Percentiles rank a stretch among this genome's conserved stretches.
Conservation (phyloP, 345 rosid genomes). For the sweet orange (Citrus sinensis) region DVS_A1.0 CM039164.1:28989501-28990000, state of each 20-base stretch:
- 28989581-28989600: too few species aligned
- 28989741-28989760: slow-evolving; percentile 16
- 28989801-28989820: background rate
- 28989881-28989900: too few species aligned
- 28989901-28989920: background rate
- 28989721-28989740: slow-evolving; percentile 55
- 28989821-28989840: background rate
- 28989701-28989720: slow-evolving; percentile 56
- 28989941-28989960: too few species aligned
- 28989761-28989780: background rate
- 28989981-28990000: too few species aligned
- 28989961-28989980: too few species aligned
- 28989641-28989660: slow-evolving; percentile 41
- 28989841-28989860: background rate
- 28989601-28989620: slow-evolving; percentile 27
- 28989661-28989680: slow-evolving; percentile 42
- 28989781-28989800: background rate
- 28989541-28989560: background rate
- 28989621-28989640: slow-evolving; percentile 26
- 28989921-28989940: background rate
- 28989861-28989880: too few species aligned
- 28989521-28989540: background rate
- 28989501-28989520: background rate
- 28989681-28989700: slow-evolving; percentile 50
- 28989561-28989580: too few species aligned